phyloP scores from a whole-genome alignment of 768 basidiomycete species.

The Rhodotorula sphaerocarpa region DNA sequence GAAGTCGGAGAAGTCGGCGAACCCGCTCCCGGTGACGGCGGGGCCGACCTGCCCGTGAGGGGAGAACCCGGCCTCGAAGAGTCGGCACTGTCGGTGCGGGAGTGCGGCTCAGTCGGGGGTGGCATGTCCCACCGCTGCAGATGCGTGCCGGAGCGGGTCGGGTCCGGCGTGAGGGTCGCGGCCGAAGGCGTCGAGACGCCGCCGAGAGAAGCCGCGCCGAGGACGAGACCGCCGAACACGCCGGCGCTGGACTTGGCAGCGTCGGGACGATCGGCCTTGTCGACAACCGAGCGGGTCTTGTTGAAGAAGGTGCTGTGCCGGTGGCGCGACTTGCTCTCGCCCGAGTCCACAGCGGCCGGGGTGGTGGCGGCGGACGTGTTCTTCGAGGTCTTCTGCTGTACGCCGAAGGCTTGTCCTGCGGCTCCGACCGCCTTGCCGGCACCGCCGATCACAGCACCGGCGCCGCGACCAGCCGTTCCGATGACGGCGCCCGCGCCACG shows the following conservation, averaged over 20 bases:
- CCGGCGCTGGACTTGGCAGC: conserved; percentile 53
- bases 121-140: conserved; percentile 52
- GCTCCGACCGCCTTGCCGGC: conserved; percentile 17
- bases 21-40: no score
- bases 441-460: conserved; percentile 14
- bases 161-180: conserved; percentile 14
- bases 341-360: conserved; percentile 6
- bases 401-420: background rate
- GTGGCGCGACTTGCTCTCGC: conserved; percentile 15
- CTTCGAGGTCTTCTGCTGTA: conserved; percentile 5
- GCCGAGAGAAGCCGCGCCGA: conserved; percentile 58
- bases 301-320: conserved; percentile 7
- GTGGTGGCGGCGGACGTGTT: conserved; percentile 14
- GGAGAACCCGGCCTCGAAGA: conserved; percentile 6
- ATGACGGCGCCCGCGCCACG: conserved; percentile 10
- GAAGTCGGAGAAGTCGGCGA: no score
- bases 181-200: conserved; percentile 56
- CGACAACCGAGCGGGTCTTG: conserved; percentile 27
- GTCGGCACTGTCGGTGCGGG: conserved; percentile 8
- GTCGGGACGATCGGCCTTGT: conserved; percentile 40
- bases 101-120: background rate
- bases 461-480: conserved; percentile 24
- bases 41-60: conserved; percentile 7
- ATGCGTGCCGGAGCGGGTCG: conserved; percentile 54
- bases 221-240: conserved; percentile 63